A percentile compares a stretch with the other conserved stretches of the same genome.
Conservation (phyloP, 163 green algal genomes). For the Chloromonas sp. region DNA sequence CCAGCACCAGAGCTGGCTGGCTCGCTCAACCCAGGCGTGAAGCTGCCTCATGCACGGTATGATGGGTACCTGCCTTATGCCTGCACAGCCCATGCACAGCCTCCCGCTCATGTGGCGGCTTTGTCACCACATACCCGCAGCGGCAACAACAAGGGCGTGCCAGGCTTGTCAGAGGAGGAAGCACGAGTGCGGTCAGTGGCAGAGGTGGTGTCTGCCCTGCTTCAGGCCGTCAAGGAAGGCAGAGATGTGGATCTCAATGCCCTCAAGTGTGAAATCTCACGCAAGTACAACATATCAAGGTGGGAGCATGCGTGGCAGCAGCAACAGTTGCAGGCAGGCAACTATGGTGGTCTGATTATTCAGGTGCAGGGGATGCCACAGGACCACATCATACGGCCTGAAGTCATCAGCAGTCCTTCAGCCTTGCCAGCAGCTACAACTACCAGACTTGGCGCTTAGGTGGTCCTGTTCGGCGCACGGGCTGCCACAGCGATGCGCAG, state of each 20-base stretch:
- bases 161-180: not conserved
- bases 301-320: slow-evolving; percentile 16
- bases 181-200: slow-evolving; percentile 66
- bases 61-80: no score
- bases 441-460: no score
- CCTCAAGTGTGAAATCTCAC: slow-evolving; percentile 62
- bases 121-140: no score
- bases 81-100: no score
- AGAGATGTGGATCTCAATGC: slow-evolving; percentile 81
- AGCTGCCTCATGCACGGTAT: no score
- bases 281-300: slow-evolving; percentile 14
- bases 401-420: not conserved
- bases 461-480: no score
- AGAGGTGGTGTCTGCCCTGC: slow-evolving; percentile 72
- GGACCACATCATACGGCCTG: not conserved
- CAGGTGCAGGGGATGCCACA: not conserved
- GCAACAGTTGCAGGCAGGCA: not conserved
- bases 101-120: no score
- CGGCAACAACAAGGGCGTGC: no score
- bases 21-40: no score
- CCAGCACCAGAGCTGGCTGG: no score
- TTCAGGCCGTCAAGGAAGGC: slow-evolving; percentile 58
- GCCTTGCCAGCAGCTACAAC: no score
- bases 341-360: not conserved
- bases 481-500: no score